phyloP scores from a whole-genome alignment of 331 rosid genomes.

The Quercus tomentella region DNA sequence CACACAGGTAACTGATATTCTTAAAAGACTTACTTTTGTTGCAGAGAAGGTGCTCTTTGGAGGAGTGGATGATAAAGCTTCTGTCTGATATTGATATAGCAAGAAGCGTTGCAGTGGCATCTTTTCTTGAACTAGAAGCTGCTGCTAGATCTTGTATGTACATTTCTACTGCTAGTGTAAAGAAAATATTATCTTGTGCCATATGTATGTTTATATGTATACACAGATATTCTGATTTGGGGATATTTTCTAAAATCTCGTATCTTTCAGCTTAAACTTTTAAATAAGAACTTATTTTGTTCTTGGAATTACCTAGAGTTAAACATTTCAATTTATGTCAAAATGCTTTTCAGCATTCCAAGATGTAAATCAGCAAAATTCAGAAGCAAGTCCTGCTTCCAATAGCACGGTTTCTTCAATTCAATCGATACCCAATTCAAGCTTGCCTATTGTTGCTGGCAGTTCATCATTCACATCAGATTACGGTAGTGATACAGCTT shows the following conservation, averaged over 20 bases:
- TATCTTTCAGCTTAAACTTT: not conserved
- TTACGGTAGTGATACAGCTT: slow-evolving; percentile 92
- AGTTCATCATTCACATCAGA: slow-evolving; percentile 80
- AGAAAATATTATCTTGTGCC: slow-evolving; percentile 10
- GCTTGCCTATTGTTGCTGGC: slow-evolving; percentile 64
- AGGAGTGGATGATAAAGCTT: slow-evolving; percentile 89
- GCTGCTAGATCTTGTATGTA: slow-evolving; percentile 96
- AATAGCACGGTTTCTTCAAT: slow-evolving; percentile 42
- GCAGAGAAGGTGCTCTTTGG: slow-evolving; percentile 97
- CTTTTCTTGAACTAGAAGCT: slow-evolving; percentile 94
- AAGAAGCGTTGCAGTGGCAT: slow-evolving; percentile 88
- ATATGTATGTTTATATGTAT: not conserved
- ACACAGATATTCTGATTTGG: not conserved
- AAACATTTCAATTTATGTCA: slow-evolving; percentile 18
- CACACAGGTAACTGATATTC: slow-evolving; percentile 1
- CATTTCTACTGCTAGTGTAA: slow-evolving; percentile 27
- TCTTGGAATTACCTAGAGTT: slow-evolving; percentile 2
- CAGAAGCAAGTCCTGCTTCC: slow-evolving; percentile 45
- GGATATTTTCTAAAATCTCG: not conserved
- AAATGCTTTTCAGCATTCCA: slow-evolving; percentile 66
- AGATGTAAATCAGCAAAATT: slow-evolving; percentile 57
- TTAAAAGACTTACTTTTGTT: slow-evolving; percentile 40
- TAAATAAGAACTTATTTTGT: not conserved
- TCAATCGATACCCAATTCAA: slow-evolving; percentile 45
- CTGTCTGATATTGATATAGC: slow-evolving; percentile 87